These are phyloP conservation scores for Corylus heterophylla DNA, from an alignment of 306 rosid genomes.

Conservation along the genomic window DNA sequence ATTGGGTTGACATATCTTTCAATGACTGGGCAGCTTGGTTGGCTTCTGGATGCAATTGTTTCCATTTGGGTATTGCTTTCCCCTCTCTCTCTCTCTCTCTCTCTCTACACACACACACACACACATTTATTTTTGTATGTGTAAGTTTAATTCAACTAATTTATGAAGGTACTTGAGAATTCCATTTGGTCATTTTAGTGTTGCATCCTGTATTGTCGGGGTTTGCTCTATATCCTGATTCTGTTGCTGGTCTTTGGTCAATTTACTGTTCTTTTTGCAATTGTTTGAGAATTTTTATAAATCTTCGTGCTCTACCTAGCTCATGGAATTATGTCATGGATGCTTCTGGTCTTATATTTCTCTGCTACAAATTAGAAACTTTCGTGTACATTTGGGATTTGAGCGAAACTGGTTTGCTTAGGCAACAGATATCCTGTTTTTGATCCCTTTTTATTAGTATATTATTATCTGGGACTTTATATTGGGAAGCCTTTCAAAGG, in stretches of 20 bases:
- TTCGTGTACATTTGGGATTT: not conserved
- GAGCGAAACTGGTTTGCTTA: not conserved
- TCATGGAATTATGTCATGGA: not conserved
- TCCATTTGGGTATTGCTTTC: constrained; percentile 82
- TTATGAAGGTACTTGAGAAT: not conserved
- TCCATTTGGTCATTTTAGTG: not conserved
- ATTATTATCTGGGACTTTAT: not conserved
- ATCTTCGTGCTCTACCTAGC: not conserved
- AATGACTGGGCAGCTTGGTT: constrained; percentile 93
- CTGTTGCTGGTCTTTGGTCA: not conserved
- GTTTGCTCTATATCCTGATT: not conserved
- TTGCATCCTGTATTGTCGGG: not conserved
- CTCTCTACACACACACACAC: not conserved
- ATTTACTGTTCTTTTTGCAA: not conserved
- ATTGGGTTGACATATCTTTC: constrained; percentile 90
- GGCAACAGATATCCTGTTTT: not conserved
- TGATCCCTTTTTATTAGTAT: not conserved
- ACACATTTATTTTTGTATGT: not conserved
- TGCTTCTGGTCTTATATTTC: not conserved
- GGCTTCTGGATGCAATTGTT: constrained; percentile 94
- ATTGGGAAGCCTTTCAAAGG: not conserved
- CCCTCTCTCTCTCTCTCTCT: constrained; percentile 18
- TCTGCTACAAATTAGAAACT: not conserved
- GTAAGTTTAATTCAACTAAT: not conserved
- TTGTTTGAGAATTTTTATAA: not conserved